Evolutionary conservation across 2,329 filamentous ascomycete genomes (phyloP), one percentile per base, ranked within the genome.

Genomic region (Graphium sp.): DNA sequence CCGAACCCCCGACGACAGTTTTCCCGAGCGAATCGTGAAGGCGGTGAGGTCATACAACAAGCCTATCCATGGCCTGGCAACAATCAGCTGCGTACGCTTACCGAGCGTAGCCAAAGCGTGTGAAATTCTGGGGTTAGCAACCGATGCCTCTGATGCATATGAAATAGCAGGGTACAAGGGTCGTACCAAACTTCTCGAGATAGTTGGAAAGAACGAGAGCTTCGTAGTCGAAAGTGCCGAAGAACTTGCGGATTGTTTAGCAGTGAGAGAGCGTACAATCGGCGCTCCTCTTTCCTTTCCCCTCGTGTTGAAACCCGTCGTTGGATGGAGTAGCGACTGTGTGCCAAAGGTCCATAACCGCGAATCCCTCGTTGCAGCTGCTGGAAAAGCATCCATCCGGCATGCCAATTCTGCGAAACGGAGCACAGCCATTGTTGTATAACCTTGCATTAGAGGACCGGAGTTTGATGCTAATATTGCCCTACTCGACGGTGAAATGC

Each of bases 381-480:
- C 47, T 5, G 6, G 14, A 6, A 18, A 28, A 14, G 34, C 36
- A 13, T 27, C 29, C n/a, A 24, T 29, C 11, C 22, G 41, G 14
- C 39, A 43, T 28, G 34, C 34, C 11, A 22, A 30, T 14, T 37
- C 37, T 18, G 36, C 32, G 16, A 35, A 32, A 13, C 29, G 29
- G 11, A 38, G 22, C 35, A 43, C 35, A 19, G 38, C 41, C 6
- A 39, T 55, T 12, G 38, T 57, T 3, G 37, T 58, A 2, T 53
- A 59, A 30, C 35, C 39, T 8, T 58, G 58, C 30, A 34, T 49
- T 13, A 44, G 48, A 6, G 55, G 55, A 0, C 55, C 55, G 0
- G 55, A 59, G 32, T 40, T 58, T 2, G 54, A 58, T 32, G 49
- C 43, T 26, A 58, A 58, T 37, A 40, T 60, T 16, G 42, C 53